These are phyloP conservation scores for Helotiales sp. DNA, from an alignment of 2,329 filamentous ascomycete species.

Conservation along the genomic window DNA sequence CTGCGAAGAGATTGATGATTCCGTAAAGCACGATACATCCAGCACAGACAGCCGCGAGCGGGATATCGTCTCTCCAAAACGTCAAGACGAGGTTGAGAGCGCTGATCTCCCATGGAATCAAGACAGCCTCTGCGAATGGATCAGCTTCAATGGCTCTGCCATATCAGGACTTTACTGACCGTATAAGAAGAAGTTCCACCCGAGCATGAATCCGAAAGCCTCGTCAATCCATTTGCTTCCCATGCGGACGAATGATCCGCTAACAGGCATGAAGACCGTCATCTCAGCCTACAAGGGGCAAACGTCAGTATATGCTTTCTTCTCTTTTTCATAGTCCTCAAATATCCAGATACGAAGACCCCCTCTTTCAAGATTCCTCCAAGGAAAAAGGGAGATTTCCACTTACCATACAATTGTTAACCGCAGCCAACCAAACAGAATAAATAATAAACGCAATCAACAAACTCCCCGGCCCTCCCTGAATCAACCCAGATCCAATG, in stretches of 20 bases:
- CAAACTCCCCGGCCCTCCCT: slow-evolving; percentile 36
- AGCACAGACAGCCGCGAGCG: slow-evolving; percentile 38
- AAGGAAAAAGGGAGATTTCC: too few species aligned
- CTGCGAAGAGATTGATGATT: slow-evolving; percentile 63
- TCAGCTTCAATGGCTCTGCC: neutral
- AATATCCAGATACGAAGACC: too few species aligned
- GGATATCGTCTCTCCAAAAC: slow-evolving; percentile 46
- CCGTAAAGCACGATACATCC: slow-evolving; percentile 43
- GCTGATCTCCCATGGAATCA: slow-evolving; percentile 38
- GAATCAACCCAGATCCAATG: slow-evolving; percentile 41
- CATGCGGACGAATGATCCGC: slow-evolving; percentile 53
- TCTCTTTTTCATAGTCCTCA: too few species aligned
- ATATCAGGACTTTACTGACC: slow-evolving; percentile 27
- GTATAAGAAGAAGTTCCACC: slow-evolving; percentile 65
- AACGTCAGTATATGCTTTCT: too few species aligned
- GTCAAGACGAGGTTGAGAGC: slow-evolving; percentile 42
- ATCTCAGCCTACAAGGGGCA: slow-evolving; percentile 50
- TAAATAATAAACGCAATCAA: slow-evolving; percentile 49
- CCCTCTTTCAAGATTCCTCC: too few species aligned
- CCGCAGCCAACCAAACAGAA: slow-evolving; percentile 39
- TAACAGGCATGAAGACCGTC: slow-evolving; percentile 55
- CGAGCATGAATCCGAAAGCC: slow-evolving; percentile 53
- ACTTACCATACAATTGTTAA: slow-evolving; percentile 32
- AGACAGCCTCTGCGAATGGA: neutral
- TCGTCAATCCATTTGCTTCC: slow-evolving; percentile 55